A percentile compares a stretch with the other conserved stretches of the same genome.
phyloP scores from a whole-genome alignment of 192 early-diverging fungal genomes.

The Entomortierella lignicola region DNA sequence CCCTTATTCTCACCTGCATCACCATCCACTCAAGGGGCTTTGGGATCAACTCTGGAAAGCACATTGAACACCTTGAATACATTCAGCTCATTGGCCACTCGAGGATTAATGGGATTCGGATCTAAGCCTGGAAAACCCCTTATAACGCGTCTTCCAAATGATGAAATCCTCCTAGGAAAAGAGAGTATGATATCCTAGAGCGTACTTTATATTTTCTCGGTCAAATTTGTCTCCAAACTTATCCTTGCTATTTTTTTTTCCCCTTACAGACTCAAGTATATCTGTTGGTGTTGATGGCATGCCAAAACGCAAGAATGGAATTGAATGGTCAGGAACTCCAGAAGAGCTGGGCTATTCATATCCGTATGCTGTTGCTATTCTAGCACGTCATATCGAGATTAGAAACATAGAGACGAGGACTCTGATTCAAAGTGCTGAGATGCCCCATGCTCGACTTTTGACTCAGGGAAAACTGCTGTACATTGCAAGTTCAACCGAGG shows the following conservation, averaged over 20 bases:
- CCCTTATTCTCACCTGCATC: slow-evolving; percentile 66
- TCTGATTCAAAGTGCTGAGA: slow-evolving; percentile 83
- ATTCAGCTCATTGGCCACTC: slow-evolving; percentile 33
- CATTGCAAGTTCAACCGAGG: slow-evolving; percentile 70
- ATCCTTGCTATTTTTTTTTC: neutral
- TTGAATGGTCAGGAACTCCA: slow-evolving; percentile 70
- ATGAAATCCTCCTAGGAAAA: slow-evolving; percentile 72
- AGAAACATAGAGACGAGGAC: slow-evolving; percentile 85
- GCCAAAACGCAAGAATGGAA: slow-evolving; percentile 68
- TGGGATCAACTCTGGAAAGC: slow-evolving; percentile 52
- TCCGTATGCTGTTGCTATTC: slow-evolving; percentile 80
- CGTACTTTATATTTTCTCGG: neutral
- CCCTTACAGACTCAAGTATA: slow-evolving; percentile 64
- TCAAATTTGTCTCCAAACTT: neutral
- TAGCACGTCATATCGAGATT: slow-evolving; percentile 81
- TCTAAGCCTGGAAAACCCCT: slow-evolving; percentile 65
- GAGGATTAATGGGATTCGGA: slow-evolving; percentile 60
- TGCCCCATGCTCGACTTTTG: slow-evolving; percentile 73
- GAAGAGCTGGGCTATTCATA: slow-evolving; percentile 73
- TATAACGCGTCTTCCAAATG: slow-evolving; percentile 70
- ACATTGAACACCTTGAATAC: slow-evolving; percentile 59
- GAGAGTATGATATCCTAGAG: slow-evolving; percentile 58
- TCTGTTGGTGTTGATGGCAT: slow-evolving; percentile 66
- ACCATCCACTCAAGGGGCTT: slow-evolving; percentile 52
- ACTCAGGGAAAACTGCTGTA: slow-evolving; percentile 82